Conservation (phyloP, 371 early-diverging fungal genomes). For the Mortierella sp. region DNA sequence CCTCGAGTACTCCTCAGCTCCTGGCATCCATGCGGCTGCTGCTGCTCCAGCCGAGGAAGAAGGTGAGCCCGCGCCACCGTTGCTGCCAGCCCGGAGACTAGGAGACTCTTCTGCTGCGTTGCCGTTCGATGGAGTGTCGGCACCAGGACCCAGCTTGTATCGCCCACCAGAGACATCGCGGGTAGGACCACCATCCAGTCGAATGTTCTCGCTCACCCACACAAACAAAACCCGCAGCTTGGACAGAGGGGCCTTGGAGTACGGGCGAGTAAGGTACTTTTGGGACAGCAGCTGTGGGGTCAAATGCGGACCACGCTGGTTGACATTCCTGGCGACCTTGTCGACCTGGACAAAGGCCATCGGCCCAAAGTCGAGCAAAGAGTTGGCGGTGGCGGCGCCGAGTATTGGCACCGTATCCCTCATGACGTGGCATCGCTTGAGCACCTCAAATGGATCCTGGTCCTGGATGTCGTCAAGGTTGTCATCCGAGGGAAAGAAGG, state of each 20-base stretch:
- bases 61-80: background rate
- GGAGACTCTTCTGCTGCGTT: slow-evolving; percentile 18
- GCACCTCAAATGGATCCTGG: slow-evolving; percentile 35
- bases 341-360: slow-evolving; percentile 64
- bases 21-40: slow-evolving; percentile 28
- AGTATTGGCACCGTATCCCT: slow-evolving; percentile 7
- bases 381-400: background rate
- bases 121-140: slow-evolving; percentile 15
- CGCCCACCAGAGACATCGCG: slow-evolving; percentile 56
- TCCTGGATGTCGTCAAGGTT: background rate
- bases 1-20: slow-evolving; percentile 39
- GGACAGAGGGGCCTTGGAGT: slow-evolving; percentile 60
- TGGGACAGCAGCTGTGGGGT: slow-evolving; percentile 67
- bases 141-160: slow-evolving; percentile 44
- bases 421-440: slow-evolving; percentile 37
- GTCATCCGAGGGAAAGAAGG: slow-evolving; percentile 4
- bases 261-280: slow-evolving; percentile 68
- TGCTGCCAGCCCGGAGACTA: slow-evolving; percentile 12
- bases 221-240: slow-evolving; percentile 65
- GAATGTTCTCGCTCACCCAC: slow-evolving; percentile 71
- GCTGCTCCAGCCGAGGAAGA: background rate
- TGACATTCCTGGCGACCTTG: slow-evolving; percentile 67
- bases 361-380: slow-evolving; percentile 31
- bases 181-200: slow-evolving; percentile 54
- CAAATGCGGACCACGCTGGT: slow-evolving; percentile 65